Evolutionary conservation across 495 filamentous ascomycete species (phyloP).

Genomic region (Podospora sp.): DNA sequence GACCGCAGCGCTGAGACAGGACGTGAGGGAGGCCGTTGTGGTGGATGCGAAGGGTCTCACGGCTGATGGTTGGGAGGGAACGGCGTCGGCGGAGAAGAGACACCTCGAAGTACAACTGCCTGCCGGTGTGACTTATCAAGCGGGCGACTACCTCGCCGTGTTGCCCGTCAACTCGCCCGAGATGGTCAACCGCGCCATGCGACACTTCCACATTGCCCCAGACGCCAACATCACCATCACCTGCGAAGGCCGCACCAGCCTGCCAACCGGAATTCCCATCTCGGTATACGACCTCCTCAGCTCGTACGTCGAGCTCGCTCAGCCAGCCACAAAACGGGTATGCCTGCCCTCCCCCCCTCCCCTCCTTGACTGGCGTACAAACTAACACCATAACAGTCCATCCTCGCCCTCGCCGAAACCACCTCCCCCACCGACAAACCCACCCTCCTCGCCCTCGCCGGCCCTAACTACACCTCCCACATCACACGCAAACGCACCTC

Average conservation of each 20-base stretch:
- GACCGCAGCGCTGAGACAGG: conserved; percentile 63
- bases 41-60: conserved; percentile 59
- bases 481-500: conserved; percentile 61
- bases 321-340: conserved; percentile 64
- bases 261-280: conserved; percentile 62
- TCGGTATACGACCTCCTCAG: conserved; percentile 63
- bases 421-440: conserved; percentile 39
- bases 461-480: conserved; percentile 54
- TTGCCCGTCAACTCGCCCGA: conserved; percentile 67
- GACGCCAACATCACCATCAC: conserved; percentile 58
- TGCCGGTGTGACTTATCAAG: conserved; percentile 63
- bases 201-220: conserved; percentile 59
- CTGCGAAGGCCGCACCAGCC: conserved; percentile 49
- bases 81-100: conserved; percentile 60
- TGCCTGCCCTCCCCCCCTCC: conserved; percentile 16
- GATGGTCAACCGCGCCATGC: conserved; percentile 57
- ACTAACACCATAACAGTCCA: conserved; percentile 38
- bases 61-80: conserved; percentile 36
- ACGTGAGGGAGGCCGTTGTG: conserved; percentile 65
- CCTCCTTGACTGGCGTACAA: background rate
- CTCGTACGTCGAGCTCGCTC: conserved; percentile 71
- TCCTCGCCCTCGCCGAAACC: conserved; percentile 48
- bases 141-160: conserved; percentile 77
- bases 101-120: conserved; percentile 70
- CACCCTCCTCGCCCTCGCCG: conserved; percentile 53